These are phyloP conservation scores for Peronospora tabacina DNA, from an alignment of 352 stramenopile genomes.

Conservation along the genomic window DNA sequence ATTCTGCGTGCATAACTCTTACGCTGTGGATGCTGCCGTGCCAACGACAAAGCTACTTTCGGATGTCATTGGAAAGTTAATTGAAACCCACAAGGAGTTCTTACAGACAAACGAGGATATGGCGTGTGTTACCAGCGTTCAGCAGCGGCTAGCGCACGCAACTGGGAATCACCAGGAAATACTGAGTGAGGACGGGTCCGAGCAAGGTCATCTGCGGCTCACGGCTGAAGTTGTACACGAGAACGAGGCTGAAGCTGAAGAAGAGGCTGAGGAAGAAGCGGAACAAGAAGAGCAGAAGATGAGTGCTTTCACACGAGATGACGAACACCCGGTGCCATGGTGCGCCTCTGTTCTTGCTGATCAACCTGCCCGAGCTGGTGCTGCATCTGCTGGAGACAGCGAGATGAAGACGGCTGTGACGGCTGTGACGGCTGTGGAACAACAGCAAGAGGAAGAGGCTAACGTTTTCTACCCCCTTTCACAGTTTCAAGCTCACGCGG, in stretches of 20 bases:
- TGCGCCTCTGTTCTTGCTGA: slow-evolving; percentile 37
- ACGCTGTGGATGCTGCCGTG: slow-evolving; percentile 51
- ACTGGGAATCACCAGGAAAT: slow-evolving; percentile 33
- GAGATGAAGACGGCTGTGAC: slow-evolving; percentile 22
- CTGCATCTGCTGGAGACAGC: slow-evolving; percentile 5
- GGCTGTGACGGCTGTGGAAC: slow-evolving; percentile 13
- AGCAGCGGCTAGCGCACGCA: slow-evolving; percentile 52
- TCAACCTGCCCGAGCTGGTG: slow-evolving; percentile 13
- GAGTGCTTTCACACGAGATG: slow-evolving; percentile 85
- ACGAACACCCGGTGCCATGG: slow-evolving; percentile 85
- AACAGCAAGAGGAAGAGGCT: slow-evolving; percentile 39
- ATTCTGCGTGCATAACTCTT: slow-evolving; percentile 80
- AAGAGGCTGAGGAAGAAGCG: slow-evolving; percentile 84
- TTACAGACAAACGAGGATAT: slow-evolving; percentile 44
- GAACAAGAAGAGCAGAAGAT: slow-evolving; percentile 89
- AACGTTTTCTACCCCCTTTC: slow-evolving; percentile 73
- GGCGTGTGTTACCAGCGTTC: slow-evolving; percentile 49
- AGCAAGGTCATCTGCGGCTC: slow-evolving; percentile 67
- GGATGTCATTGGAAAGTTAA: slow-evolving; percentile 56
- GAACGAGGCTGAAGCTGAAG: slow-evolving; percentile 82
- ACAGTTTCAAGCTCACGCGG: slow-evolving; percentile 64
- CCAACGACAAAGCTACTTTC: slow-evolving; percentile 63
- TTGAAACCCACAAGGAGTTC: slow-evolving; percentile 52
- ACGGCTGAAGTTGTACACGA: slow-evolving; percentile 87
- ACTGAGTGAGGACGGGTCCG: slow-evolving; percentile 36